Base-by-base conservation (phyloP, 2,329 filamentous ascomycete genomes). In the Diaporthe eres region DNA sequence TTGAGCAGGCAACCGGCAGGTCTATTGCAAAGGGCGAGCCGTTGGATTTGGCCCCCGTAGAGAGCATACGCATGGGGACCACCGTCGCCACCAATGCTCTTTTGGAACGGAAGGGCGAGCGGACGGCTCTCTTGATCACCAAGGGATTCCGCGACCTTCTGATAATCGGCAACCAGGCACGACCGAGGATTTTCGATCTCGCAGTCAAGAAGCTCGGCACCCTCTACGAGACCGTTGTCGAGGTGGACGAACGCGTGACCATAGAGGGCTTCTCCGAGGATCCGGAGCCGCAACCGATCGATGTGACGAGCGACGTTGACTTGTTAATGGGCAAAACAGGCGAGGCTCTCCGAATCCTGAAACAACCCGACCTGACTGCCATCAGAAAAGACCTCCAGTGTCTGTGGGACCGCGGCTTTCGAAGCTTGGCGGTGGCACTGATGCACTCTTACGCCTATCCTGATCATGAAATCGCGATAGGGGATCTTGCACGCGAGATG, bases 401-500 rank as follows among this genome's bases (percentile, higher is more conserved):
- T 9, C 85, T 94, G 2, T 92, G 90, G 77, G 87, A 91, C 72
- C 84, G 87, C 19, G 92, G 92, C 0, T 87, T 93, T 78, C 87
- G 87, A 77, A 93, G 91, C 78, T 90, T 94, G 77, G 92, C 92
- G 5, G 92, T 94, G 15, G 93, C 91, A 79, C 84, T 94, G 67
- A 92, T 94, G 88, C 93, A 94, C 80, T 91, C 91, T 22, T 94
- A 94, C 80, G 93, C 92, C 2, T 94, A 91, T 79, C 92, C 92
- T 6, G 87, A 90, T 42, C 93, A 94, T 77, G 93, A 94, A 80
- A 88, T 89, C 2, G 79, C 92, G 25, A 87, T 94, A 31, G 92
- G 92, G 22, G 87, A 86, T 77, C 85, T 94, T 55, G 92, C 92
- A 1, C 87, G 85, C 74, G 90, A 93, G 22, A 90, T 94, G 77